Base-by-base conservation (phyloP, 2,329 filamentous ascomycete genomes). In the Cladobotryum protrusum region DNA sequence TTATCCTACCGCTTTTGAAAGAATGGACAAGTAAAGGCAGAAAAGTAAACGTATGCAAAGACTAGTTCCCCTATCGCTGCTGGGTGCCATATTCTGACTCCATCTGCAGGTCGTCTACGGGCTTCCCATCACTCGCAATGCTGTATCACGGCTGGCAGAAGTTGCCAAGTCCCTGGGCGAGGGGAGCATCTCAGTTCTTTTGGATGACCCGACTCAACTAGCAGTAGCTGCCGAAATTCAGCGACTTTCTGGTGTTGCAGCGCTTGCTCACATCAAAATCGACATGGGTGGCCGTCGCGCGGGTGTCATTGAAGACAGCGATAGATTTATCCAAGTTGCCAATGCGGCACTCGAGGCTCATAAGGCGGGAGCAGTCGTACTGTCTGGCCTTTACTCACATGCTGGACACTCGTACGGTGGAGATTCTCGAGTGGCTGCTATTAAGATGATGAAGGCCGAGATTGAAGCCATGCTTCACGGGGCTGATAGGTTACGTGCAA, bases 201-300 rank as follows among this genome's bases (percentile, higher is more conserved):
- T 90, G 47, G 87, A 93, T 63, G 80, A 90, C 63, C 69, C 75
- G 0, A 72, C 73, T 11, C 85, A 89, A 62, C 63, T 88, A 2
- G 62, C 71, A 1, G 56, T 67, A 35, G 66, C 74, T 5, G 65
- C 80, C n/a, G 60, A 68, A 0, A 61, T 75, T 5, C 67, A 71
- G 37, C 59, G 64, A 3, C 58, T 67, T 2, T 70, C 72, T 1
- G 76, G 74, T 14, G 67, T 71, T 43, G 63, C 69, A 1, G 77
- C 82, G 3, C 73, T 72, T 0, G 71, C 87, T 13, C 87, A 83
- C 60, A 70, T 91, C 59, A 91, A 91, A 59, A 78, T 92, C 36
- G 86, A 92, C 62, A 83, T 86, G 45, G 86, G 86, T 11, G 82
- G 82, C 57, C 75, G 82, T 59, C 82, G 88, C 14, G 86, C 87